Evolutionary conservation across 2,329 filamentous ascomycete genomes (phyloP).

Genomic region (Colletotrichum graminicola): DNA sequence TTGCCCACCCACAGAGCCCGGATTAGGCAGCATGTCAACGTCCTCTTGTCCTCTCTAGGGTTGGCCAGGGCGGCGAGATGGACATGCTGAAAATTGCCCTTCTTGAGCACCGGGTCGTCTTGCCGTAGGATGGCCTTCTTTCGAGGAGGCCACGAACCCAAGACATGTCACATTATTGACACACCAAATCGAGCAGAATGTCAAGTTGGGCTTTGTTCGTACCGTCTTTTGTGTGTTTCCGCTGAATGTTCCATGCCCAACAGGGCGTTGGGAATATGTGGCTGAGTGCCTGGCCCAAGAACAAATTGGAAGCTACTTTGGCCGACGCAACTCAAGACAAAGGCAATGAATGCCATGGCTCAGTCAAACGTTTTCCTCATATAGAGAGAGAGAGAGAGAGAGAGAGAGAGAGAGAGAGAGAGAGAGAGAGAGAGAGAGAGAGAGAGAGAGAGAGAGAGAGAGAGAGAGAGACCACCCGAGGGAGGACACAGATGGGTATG

Average conservation of each 20-base stretch:
- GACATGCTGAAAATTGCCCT: background rate
- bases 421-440: no score
- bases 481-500: background rate
- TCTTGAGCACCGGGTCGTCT: background rate
- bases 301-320: slow-evolving; percentile 2
- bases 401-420: no score
- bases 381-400: no score
- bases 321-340: slow-evolving; percentile 19
- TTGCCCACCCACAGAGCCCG: slow-evolving; percentile 1
- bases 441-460: no score
- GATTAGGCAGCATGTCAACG: slow-evolving; percentile 6
- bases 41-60: background rate
- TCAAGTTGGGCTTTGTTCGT: background rate
- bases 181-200: background rate
- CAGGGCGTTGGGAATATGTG: background rate
- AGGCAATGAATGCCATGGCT: slow-evolving; percentile 1
- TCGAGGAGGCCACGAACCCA: background rate
- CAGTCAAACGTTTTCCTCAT: slow-evolving; percentile 6
- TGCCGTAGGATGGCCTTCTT: background rate
- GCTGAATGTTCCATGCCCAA: background rate
- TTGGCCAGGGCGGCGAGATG: background rate
- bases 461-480: no score
- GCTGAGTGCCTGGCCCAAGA: slow-evolving; percentile 13
- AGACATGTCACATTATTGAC: background rate
- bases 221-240: slow-evolving; percentile 12